Evolutionary conservation across 2,329 filamentous ascomycete species (phyloP).

Genomic region (Fusarium staphyleae): DNA sequence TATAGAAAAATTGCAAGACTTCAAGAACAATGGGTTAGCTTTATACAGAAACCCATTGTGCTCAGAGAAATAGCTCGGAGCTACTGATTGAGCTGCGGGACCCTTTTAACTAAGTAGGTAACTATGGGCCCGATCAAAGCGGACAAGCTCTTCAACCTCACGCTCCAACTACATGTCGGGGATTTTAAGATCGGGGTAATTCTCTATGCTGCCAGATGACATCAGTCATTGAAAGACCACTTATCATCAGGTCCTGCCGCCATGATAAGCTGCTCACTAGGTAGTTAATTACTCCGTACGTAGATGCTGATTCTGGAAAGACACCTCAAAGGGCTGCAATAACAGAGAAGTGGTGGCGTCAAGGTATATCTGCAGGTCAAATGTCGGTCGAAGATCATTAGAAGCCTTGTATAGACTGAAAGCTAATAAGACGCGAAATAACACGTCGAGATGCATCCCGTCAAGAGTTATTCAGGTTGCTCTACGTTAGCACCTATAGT

Average conservation of each 20-base stretch:
- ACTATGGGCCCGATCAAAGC: neutral
- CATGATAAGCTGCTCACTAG: too few relatives aligned
- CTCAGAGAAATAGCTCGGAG: neutral
- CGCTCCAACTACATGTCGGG: neutral
- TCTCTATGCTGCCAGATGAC: constrained; percentile 1
- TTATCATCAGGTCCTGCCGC: too few relatives aligned
- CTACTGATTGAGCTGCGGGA: neutral
- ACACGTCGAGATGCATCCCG: neutral
- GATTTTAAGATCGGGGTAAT: neutral
- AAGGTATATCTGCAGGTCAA: constrained; percentile 10
- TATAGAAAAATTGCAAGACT: constrained; percentile 3
- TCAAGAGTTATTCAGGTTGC: too few relatives aligned
- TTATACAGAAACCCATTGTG: neutral
- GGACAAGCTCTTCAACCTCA: neutral
- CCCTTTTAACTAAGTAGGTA: too few relatives aligned
- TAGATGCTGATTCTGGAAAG: too few relatives aligned
- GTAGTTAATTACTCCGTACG: too few relatives aligned
- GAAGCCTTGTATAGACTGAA: neutral
- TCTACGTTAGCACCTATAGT: neutral
- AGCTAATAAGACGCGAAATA: neutral
- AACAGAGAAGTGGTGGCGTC: constrained; percentile 15
- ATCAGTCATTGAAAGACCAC: neutral
- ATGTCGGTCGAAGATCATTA: neutral
- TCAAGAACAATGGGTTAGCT: constrained; percentile 1
- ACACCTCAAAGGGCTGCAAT: neutral